Base-by-base conservation (phyloP, 2,329 filamentous ascomycete genomes). In the Ophiocordyceps polyrhachis-furcata region DNA sequence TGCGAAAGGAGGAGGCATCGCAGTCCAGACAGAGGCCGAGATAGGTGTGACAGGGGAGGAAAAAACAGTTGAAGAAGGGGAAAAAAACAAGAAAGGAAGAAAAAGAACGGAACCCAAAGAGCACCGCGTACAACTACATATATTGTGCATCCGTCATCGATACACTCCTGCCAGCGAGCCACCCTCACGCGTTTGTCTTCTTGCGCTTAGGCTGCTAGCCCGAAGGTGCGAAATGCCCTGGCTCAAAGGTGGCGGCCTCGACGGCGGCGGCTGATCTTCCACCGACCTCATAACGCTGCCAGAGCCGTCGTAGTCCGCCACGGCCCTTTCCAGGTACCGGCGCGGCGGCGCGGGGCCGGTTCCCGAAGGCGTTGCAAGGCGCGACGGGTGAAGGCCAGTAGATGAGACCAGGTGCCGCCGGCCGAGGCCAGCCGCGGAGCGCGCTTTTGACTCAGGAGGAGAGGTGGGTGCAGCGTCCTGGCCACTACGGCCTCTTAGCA, bases 371-470 rank as follows among this genome's bases (percentile, higher is more conserved):
- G 60, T 55, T 3, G 63, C 59, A 9, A 74, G 53, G 23, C 72
- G 66, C 43, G 69, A 68, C 46, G 54, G 52, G 31, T 65, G 65
- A 40, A 71, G 55, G 20, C 64, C 66, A 0, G 72, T 68, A 8
- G 70, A 38, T 8, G 35, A 64, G 15, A 65, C 64, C 43, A 76
- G 60, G 19, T 74, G 67, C 43, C 74, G 67, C 40, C 73, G 67
- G 6, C 73, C 71, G 15, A 77, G 58, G 13, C 38, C 37, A 17
- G 65, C 64, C 2, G 70, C 68, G 21, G 67, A 65, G 53, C 28
- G 60, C 49, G 29, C 57, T 54, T 52, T 44, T 29, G 62, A 47
- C 29, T 51, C 65, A 11, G 52, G 53, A 25, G 63, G 58, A 13
- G 62, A 55, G 17, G 60, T 49, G 14, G 59, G 44, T 1, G 50